phyloP scores from a whole-genome alignment of 352 stramenopile species.

The Phytophthora melonis region DNA sequence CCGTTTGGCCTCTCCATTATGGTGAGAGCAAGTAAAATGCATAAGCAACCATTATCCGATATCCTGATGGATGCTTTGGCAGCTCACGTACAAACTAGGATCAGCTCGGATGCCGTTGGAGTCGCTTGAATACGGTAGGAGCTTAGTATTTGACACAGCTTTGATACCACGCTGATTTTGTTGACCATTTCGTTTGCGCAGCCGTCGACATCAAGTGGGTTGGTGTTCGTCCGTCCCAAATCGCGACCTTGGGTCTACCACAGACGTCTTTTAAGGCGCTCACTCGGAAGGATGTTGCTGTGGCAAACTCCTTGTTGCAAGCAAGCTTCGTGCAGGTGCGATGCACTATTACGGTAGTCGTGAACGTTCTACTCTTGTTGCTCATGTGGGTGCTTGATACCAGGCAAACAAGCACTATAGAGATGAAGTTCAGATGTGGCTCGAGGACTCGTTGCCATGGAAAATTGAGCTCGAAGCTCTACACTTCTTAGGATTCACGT shows the following conservation, averaged over 20 bases:
- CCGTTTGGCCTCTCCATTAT: constrained; percentile 95
- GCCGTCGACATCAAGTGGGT: constrained; percentile 92
- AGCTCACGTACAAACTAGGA: constrained; percentile 92
- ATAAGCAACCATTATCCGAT: not conserved
- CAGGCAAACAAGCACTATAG: constrained; percentile 65
- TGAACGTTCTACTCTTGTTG: not conserved
- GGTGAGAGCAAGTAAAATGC: constrained; percentile 33
- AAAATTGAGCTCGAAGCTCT: constrained; percentile 89
- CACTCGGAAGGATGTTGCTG: constrained; percentile 59
- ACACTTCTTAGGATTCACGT: constrained; percentile 80
- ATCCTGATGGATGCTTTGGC: not conserved
- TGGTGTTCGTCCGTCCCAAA: constrained; percentile 89
- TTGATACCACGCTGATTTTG: not conserved
- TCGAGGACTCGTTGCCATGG: constrained; percentile 45
- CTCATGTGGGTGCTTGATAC: not conserved
- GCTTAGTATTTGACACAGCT: not conserved
- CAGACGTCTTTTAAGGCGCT: constrained; percentile 64
- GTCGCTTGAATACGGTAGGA: constrained; percentile 62
- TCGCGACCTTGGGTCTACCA: constrained; percentile 58
- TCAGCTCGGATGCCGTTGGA: constrained; percentile 88
- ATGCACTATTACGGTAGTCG: not conserved
- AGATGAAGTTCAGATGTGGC: constrained; percentile 69
- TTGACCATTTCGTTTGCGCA: constrained; percentile 22
- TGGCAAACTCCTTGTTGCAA: constrained; percentile 51
- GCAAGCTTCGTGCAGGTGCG: constrained; percentile 73